These are phyloP conservation scores for Ogataea corticis DNA, from an alignment of 805 yeast species.

Conservation along the genomic window DNA sequence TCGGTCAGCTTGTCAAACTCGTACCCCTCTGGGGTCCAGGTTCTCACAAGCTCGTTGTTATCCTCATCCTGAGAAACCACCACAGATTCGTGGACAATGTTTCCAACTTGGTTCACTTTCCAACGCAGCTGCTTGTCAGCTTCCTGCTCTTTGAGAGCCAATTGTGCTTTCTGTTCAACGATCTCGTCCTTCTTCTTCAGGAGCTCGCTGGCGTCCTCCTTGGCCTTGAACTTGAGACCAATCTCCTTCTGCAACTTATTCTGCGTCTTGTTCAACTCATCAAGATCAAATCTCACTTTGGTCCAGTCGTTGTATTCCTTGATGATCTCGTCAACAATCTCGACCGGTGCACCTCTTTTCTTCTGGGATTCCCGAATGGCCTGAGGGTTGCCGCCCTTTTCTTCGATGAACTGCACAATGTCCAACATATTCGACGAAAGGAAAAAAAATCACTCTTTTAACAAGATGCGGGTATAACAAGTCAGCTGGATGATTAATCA, in stretches of 20 bases:
- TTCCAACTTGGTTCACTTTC: constrained; percentile 91
- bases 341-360: constrained; percentile 94
- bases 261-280: constrained; percentile 82
- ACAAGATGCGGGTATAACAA: too few species aligned
- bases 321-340: constrained; percentile 93
- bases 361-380: constrained; percentile 82
- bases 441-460: too few species aligned
- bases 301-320: constrained; percentile 92
- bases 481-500: too few species aligned
- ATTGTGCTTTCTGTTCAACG: constrained; percentile 65
- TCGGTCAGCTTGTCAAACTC: constrained; percentile 53
- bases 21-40: constrained; percentile 78
- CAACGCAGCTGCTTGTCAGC: constrained; percentile 72
- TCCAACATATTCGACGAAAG: constrained; percentile 67
- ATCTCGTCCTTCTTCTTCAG: constrained; percentile 78
- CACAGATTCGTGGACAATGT: constrained; percentile 90
- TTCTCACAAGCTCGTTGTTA: constrained; percentile 81
- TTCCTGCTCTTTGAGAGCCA: constrained; percentile 68
- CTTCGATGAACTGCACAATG: constrained; percentile 86
- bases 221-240: constrained; percentile 88
- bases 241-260: constrained; percentile 92
- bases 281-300: constrained; percentile 83
- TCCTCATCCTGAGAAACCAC: constrained; percentile 87
- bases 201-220: constrained; percentile 89
- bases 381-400: constrained; percentile 96